A percentile compares a stretch with the other conserved stretches of the same genome.
Evolutionary conservation across 441 rosid genomes (phyloP).

Genomic region (Omphalea diandra): DNA sequence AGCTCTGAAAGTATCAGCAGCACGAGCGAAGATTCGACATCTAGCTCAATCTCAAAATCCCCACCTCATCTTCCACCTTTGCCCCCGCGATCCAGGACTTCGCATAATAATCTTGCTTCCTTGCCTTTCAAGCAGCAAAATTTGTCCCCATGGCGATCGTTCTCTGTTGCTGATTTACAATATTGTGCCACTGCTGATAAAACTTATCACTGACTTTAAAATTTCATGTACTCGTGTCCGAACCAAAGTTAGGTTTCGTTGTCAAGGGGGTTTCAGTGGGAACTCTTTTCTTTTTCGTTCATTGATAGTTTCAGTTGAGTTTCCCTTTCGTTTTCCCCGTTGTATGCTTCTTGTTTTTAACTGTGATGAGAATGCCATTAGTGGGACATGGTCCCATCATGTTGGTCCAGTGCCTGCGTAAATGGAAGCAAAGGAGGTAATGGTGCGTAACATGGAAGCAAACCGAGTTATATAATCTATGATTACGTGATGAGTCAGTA

Average conservation of each 20-base stretch:
- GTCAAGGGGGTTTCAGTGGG: background rate
- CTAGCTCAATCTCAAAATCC: constrained; percentile 42
- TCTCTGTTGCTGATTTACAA: constrained; percentile 57
- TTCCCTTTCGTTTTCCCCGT: background rate
- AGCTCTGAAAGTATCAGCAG: constrained; percentile 56
- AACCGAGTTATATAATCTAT: too few relatives aligned
- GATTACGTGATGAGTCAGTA: too few relatives aligned
- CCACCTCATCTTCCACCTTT: constrained; percentile 69
- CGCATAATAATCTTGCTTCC: constrained; percentile 31
- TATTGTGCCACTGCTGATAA: constrained; percentile 33
- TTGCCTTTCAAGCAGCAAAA: constrained; percentile 28
- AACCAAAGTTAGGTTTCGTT: background rate
- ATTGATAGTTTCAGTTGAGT: background rate
- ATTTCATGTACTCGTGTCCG: background rate
- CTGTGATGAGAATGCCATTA: background rate
- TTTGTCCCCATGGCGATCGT: constrained; percentile 53
- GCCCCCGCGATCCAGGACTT: constrained; percentile 46
- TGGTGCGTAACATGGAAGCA: too few relatives aligned
- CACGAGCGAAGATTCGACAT: constrained; percentile 50
- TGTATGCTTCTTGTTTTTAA: constrained; percentile 8
- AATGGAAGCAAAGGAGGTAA: too few relatives aligned
- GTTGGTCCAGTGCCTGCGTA: background rate
- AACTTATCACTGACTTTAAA: constrained; percentile 18
- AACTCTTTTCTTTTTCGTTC: background rate
- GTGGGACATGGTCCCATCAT: background rate